Conservation (phyloP, 306 rosid genomes). For the Cyamopsis tetragonoloba region DNA sequence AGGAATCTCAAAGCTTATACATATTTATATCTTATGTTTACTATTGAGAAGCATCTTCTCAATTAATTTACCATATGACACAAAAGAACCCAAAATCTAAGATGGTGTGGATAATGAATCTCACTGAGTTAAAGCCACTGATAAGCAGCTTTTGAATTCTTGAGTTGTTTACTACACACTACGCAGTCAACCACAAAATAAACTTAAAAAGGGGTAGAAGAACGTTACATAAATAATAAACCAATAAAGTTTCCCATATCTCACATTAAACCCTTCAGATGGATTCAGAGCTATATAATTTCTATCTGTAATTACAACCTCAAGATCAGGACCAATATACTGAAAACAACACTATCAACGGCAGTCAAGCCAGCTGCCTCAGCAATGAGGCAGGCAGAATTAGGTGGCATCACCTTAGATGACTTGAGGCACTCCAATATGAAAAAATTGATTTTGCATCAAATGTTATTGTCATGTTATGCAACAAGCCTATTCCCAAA, state of each 20-base stretch:
- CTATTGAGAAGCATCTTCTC: neutral
- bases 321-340: neutral
- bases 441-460: neutral
- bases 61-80: neutral
- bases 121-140: neutral
- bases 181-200: neutral
- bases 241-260: neutral
- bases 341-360: neutral
- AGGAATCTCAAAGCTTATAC: conserved; percentile 1
- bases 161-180: neutral
- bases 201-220: neutral
- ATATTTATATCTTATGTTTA: neutral
- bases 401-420: neutral
- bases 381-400: neutral
- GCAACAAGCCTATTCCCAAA: no score
- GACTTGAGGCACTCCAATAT: neutral
- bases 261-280: neutral
- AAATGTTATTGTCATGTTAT: neutral
- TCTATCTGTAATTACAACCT: neutral
- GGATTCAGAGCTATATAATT: neutral
- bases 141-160: neutral
- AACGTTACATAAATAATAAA: neutral
- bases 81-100: neutral
- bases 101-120: neutral
- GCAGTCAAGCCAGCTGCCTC: neutral